Evolutionary conservation across 108 stramenopile species (phyloP).

Genomic region (Skeletonema menzelii): DNA sequence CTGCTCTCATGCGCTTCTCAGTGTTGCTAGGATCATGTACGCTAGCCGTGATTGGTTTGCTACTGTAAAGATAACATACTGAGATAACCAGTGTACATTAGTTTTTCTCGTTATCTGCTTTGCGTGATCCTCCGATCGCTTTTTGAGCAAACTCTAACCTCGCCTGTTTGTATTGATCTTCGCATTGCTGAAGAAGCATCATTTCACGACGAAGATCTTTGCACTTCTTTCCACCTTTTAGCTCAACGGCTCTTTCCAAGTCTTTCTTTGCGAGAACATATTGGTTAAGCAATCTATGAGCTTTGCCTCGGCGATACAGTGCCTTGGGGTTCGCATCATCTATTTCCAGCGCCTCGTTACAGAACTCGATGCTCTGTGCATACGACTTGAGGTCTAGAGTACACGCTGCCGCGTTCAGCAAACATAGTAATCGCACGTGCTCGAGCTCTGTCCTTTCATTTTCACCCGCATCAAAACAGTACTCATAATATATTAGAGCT

Average conservation of each 20-base stretch:
- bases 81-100: background rate
- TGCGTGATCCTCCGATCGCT: background rate
- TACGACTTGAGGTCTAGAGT: conserved; percentile 11
- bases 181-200: background rate
- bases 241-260: background rate
- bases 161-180: background rate
- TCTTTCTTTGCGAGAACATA: conserved; percentile 8
- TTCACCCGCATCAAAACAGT: conserved; percentile 18
- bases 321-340: conserved; percentile 6
- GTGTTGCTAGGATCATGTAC: background rate
- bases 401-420: conserved; percentile 23
- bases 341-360: conserved; percentile 18
- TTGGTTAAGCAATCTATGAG: conserved; percentile 6
- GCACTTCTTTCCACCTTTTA: background rate
- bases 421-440: conserved; percentile 4
- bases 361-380: conserved; percentile 9
- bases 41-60: background rate
- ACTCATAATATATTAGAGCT: conserved; percentile 24
- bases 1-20: background rate
- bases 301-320: conserved; percentile 15
- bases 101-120: background rate
- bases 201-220: background rate
- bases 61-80: background rate
- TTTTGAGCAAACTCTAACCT: conserved; percentile 1
- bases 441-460: conserved; percentile 3